Percentiles rank a stretch among this genome's conserved stretches.
phyloP scores from a whole-genome alignment of 805 yeast genomes.

The Spathaspora boniae region DNA sequence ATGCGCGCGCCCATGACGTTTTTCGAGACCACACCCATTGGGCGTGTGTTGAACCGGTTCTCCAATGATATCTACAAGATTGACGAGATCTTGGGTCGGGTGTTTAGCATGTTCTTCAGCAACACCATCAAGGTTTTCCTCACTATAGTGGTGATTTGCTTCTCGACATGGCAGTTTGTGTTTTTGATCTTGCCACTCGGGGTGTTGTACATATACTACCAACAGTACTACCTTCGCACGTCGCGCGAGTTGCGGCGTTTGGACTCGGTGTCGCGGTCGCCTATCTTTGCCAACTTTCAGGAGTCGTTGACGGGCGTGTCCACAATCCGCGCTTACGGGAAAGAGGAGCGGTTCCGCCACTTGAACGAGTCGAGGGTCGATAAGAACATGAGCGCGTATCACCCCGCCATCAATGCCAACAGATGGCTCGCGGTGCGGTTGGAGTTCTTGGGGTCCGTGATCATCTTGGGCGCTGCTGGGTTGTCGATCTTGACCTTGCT shows the following conservation, averaged over 20 bases:
- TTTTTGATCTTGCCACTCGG: slow-evolving; percentile 69
- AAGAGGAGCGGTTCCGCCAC: slow-evolving; percentile 57
- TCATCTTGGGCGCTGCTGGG: slow-evolving; percentile 83
- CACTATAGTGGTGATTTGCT: slow-evolving; percentile 75
- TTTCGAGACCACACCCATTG: slow-evolving; percentile 94
- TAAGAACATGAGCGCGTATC: slow-evolving; percentile 84
- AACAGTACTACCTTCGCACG: slow-evolving; percentile 69
- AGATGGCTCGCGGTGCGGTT: slow-evolving; percentile 97
- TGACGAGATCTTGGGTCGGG: slow-evolving; percentile 74
- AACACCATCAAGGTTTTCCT: slow-evolving; percentile 63
- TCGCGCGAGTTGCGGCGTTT: slow-evolving; percentile 81
- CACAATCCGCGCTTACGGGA: slow-evolving; percentile 71
- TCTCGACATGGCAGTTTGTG: slow-evolving; percentile 84
- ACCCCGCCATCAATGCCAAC: slow-evolving; percentile 88
- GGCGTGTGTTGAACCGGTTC: slow-evolving; percentile 86
- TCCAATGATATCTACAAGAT: slow-evolving; percentile 87
- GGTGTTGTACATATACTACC: slow-evolving; percentile 64
- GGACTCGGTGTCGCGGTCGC: slow-evolving; percentile 76
- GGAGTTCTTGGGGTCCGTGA: slow-evolving; percentile 85
- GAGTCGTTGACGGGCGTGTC: slow-evolving; percentile 75
- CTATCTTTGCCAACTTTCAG: slow-evolving; percentile 81
- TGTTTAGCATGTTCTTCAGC: slow-evolving; percentile 63
- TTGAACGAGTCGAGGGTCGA: slow-evolving; percentile 73
- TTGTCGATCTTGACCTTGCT: slow-evolving; percentile 69
- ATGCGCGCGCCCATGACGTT: slow-evolving; percentile 92